A percentile compares a stretch with the other conserved stretches of the same genome.
phyloP scores from a whole-genome alignment of 805 yeast genomes.

The Kazachstania martiniae region DNA sequence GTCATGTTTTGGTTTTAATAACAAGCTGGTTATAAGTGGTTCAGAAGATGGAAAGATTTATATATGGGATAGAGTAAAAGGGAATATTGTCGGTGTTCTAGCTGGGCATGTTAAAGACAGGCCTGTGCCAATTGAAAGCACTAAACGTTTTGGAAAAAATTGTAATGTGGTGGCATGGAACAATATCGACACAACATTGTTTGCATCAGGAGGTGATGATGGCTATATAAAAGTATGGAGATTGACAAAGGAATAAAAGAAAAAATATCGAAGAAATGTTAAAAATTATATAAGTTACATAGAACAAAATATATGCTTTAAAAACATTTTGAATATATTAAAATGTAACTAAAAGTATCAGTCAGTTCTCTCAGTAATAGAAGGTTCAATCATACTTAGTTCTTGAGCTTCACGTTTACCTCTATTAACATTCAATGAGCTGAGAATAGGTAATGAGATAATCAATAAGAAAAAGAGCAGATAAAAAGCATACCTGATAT shows the following conservation, averaged over 20 bases:
- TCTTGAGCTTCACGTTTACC: constrained; percentile 46
- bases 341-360: too few relatives aligned
- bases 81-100: constrained; percentile 42
- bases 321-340: not conserved
- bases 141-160: constrained; percentile 20
- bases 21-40: constrained; percentile 66
- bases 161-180: constrained; percentile 80
- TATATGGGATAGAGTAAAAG: constrained; percentile 67
- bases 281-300: too few relatives aligned
- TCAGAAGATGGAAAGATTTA: constrained; percentile 72
- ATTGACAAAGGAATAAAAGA: constrained; percentile 19
- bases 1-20: constrained; percentile 65
- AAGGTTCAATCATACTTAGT: constrained; percentile 17
- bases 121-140: constrained; percentile 4
- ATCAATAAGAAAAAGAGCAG: constrained; percentile 44
- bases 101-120: constrained; percentile 19
- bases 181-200: constrained; percentile 34
- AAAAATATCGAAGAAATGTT: too few relatives aligned
- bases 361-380: too few relatives aligned
- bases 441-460: constrained; percentile 47
- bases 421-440: constrained; percentile 44
- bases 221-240: constrained; percentile 60
- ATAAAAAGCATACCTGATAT: constrained; percentile 63
- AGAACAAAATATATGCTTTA: not conserved
- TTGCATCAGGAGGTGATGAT: constrained; percentile 87